These are phyloP conservation scores for Fragilaria crotonensis DNA, from an alignment of 108 stramenopile genomes.

Conservation along the genomic window DNA sequence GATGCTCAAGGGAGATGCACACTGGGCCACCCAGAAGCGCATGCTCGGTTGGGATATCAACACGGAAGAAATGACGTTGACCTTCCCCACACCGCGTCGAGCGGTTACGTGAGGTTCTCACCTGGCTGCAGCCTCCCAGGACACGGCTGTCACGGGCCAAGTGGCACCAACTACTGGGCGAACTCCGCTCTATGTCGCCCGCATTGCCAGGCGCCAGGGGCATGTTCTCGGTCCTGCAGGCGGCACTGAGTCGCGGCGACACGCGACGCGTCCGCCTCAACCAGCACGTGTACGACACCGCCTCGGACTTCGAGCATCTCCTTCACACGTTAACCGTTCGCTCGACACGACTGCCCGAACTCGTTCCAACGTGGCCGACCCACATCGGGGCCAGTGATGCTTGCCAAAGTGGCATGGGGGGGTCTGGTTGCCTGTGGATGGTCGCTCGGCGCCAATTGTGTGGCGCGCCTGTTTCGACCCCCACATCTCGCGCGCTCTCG, in stretches of 20 bases:
- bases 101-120: background rate
- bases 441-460: slow-evolving; percentile 11
- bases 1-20: background rate
- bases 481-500: slow-evolving; percentile 5
- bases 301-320: slow-evolving; percentile 22
- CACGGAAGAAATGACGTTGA: background rate
- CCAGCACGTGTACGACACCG: slow-evolving; percentile 1
- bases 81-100: background rate
- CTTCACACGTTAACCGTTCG: no score
- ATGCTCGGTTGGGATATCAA: slow-evolving; percentile 25
- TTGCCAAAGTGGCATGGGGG: slow-evolving; percentile 19
- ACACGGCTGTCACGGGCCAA: background rate
- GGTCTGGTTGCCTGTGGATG: slow-evolving; percentile 26
- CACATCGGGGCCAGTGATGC: slow-evolving; percentile 32
- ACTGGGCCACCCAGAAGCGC: background rate
- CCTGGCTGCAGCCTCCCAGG: background rate
- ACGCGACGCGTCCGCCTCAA: slow-evolving; percentile 3
- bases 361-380: slow-evolving; percentile 21
- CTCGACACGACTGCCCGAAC: slow-evolving; percentile 30
- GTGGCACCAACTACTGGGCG: background rate
- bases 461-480: slow-evolving; percentile 28
- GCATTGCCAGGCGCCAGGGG: no score
- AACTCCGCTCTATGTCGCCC: no score
- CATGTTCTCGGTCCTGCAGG: slow-evolving; percentile 25
- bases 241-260: background rate